Base-by-base conservation (phyloP, 176 grass and related monocot species). In the Phoenix dactylifera region DNA sequence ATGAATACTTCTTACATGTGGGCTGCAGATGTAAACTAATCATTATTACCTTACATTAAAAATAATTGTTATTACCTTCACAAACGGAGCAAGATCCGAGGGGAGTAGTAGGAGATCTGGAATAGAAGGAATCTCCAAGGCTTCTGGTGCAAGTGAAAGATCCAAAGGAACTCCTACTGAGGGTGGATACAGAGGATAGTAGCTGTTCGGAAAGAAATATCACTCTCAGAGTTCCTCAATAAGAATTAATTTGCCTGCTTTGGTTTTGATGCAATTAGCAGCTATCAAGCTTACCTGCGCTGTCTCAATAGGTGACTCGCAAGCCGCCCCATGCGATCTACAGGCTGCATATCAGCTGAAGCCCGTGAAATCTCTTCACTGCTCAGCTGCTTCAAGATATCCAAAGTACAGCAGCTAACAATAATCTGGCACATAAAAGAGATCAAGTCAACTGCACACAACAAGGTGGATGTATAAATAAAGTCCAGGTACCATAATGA, bases 71-170 rank as follows among this genome's bases (percentile, higher is more conserved):
- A 51, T 80, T 85, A 97, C 93, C 87, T 97, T 97, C 59, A 88
- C 80, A 63, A 88, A 97, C 55, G 93, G 78, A 63, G 87, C 81
- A 64, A 97, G 93, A 78, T 97, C 93, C 9, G 87, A 97, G 79
- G 93, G 66, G 68, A 97, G 81, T 22, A 97, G 30, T 56, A 97
- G 81, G 69, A 97, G 25, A 63, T 97, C 84, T 35, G 93, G 93
- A 78, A 67, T 56, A 62, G 70, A 75, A 52, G 81, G 32, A 57
- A 91, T 83, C 57, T 78, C 74, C 72, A 97, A 62, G 61, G 87
- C 81, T 71, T 88, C 83, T 26, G 75, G 77, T 68, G 84, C 83
- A 72, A 97, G 69, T 39, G 81, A 85, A 51, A 88, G 82, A 70
- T 97, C 93, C 66, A 97, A 67, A 44, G 93, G 87, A 55, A 97